A percentile compares a stretch with the other conserved stretches of the same genome.
Conservation (phyloP, 1,139 yeast genomes). For the Groenewaldozyma sp. region DNA sequence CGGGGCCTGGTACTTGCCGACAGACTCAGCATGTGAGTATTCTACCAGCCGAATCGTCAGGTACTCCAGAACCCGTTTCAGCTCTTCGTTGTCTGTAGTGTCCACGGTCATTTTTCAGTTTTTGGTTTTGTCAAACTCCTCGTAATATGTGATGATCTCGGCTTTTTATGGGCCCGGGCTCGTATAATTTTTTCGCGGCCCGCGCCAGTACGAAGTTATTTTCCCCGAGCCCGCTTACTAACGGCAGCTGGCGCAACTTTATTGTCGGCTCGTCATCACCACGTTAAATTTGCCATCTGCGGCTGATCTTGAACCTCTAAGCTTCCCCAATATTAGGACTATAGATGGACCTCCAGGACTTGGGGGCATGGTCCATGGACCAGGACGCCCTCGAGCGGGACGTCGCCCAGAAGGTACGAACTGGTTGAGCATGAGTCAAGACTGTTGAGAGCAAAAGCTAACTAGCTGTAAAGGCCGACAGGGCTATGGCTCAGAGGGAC, state of each 20-base stretch:
- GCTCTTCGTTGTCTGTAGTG: no score
- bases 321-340: no score
- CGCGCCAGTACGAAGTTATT: not conserved
- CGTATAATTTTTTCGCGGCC: not conserved
- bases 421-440: not conserved
- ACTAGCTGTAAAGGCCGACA: conserved; percentile 44
- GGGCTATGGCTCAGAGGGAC: conserved; percentile 51
- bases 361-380: conserved; percentile 39
- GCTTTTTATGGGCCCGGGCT: not conserved
- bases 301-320: no score
- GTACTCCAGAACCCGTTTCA: conserved; percentile 36
- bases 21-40: conserved; percentile 33
- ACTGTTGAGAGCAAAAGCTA: not conserved
- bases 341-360: conserved; percentile 17
- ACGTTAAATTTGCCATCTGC: no score
- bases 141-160: conserved; percentile 1
- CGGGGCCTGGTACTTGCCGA: conserved; percentile 34
- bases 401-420: conserved; percentile 42
- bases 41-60: conserved; percentile 31
- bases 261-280: no score
- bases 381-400: conserved; percentile 66
- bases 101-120: no score
- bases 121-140: no score
- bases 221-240: not conserved
- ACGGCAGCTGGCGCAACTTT: not conserved